Percentiles rank a stretch among this genome's conserved stretches.
phyloP scores from a whole-genome alignment of 2,329 filamentous ascomycete genomes.

The Fusarium napiforme region DNA sequence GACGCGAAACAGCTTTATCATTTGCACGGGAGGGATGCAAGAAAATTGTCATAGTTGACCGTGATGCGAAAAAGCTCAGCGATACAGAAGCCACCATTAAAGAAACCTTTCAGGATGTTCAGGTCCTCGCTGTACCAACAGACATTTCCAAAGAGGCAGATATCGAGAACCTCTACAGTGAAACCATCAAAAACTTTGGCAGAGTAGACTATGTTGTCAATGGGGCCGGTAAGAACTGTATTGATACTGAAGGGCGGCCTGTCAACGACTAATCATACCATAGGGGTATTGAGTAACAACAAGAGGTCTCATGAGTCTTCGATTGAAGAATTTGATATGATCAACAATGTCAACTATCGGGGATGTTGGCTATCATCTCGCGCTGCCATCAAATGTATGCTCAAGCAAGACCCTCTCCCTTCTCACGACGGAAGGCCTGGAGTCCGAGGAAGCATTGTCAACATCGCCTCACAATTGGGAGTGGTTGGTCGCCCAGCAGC shows the following conservation, averaged over 20 bases:
- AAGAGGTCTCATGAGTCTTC: slow-evolving; percentile 20
- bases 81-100: neutral
- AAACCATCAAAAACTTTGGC: neutral
- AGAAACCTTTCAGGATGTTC: neutral
- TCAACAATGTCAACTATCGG: slow-evolving; percentile 66
- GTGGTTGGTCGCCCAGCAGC: slow-evolving; percentile 59
- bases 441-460: slow-evolving; percentile 58
- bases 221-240: slow-evolving; percentile 1
- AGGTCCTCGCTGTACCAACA: slow-evolving; percentile 1
- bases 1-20: neutral
- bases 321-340: slow-evolving; percentile 56
- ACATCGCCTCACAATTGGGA: slow-evolving; percentile 64
- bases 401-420: slow-evolving; percentile 55
- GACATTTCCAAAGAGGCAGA: slow-evolving; percentile 16
- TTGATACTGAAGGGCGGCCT: too few relatives aligned
- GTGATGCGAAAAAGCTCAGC: slow-evolving; percentile 3
- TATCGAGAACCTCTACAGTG: neutral
- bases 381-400: slow-evolving; percentile 57
- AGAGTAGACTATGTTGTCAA: slow-evolving; percentile 22
- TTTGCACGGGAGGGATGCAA: slow-evolving; percentile 7
- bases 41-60: neutral
- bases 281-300: slow-evolving; percentile 14
- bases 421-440: slow-evolving; percentile 46
- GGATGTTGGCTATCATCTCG: slow-evolving; percentile 61
- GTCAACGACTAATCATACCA: neutral